Conservation (phyloP, 225 moss, liverwort and hornwort genomes). For the Bryoerythrophyllum caledonicum region DNA sequence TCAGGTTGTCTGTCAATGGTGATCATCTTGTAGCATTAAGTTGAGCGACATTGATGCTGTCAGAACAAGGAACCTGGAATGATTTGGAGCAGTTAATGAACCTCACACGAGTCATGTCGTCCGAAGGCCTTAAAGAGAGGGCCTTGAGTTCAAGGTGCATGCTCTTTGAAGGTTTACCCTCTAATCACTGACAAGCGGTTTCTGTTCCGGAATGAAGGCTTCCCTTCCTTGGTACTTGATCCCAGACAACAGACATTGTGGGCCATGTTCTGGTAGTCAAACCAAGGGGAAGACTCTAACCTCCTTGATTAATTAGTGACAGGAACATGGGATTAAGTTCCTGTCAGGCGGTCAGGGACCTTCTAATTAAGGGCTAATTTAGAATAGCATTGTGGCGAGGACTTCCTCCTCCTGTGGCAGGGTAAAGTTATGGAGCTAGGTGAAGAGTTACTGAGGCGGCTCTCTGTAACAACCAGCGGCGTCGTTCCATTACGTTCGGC, state of each 20-base stretch:
- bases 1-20: neutral
- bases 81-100: slow-evolving; percentile 1
- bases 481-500: slow-evolving; percentile 5
- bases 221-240: slow-evolving; percentile 15
- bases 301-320: slow-evolving; percentile 35
- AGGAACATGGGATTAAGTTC: slow-evolving; percentile 24
- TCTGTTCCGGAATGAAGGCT: neutral
- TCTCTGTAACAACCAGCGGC: slow-evolving; percentile 5
- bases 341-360: slow-evolving; percentile 23
- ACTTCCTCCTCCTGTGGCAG: neutral
- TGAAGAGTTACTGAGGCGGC: no score
- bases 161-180: neutral
- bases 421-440: slow-evolving; percentile 2
- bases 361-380: slow-evolving; percentile 10
- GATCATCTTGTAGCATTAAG: neutral
- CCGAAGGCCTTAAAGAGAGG: neutral
- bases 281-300: neutral
- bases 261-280: no score
- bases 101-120: neutral
- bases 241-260: neutral
- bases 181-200: slow-evolving; percentile 14
- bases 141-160: slow-evolving; percentile 7
- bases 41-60: slow-evolving; percentile 13
- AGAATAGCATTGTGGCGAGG: neutral
- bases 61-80: neutral